Percentiles rank a stretch among this genome's conserved stretches.
These are phyloP conservation scores for Irineochytrium annulatum DNA, from an alignment of 192 early-diverging fungal species.

Conservation along the genomic window DNA sequence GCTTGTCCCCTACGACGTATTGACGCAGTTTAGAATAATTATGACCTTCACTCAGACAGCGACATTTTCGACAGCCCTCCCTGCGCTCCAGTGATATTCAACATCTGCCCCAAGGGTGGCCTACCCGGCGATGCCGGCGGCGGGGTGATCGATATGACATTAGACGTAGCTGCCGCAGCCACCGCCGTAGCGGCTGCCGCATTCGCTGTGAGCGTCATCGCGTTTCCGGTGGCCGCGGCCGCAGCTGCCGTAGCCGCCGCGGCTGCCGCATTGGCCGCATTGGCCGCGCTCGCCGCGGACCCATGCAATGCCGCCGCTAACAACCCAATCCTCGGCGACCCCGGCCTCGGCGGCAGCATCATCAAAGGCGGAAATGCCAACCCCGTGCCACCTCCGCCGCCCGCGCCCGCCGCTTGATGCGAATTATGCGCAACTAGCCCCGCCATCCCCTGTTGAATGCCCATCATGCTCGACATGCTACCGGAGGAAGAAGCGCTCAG, in stretches of 20 bases:
- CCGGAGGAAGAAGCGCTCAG: not conserved
- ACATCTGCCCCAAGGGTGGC: constrained; percentile 25
- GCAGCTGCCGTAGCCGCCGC: not conserved
- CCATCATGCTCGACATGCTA: constrained; percentile 1
- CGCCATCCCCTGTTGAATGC: not conserved
- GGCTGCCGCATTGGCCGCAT: not conserved
- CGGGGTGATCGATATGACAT: not conserved
- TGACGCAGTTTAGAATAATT: no score
- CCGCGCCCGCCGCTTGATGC: not conserved
- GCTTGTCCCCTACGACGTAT: no score
- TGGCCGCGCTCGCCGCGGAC: constrained; percentile 5
- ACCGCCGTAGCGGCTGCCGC: no score
- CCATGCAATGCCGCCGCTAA: constrained; percentile 12
- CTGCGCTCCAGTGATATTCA: constrained; percentile 40
- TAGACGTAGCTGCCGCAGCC: no score
- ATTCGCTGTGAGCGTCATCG: no score
- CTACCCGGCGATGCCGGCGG: not conserved
- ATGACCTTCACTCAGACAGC: constrained; percentile 19
- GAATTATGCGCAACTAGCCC: not conserved
- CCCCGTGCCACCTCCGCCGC: not conserved
- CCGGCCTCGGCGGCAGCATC: constrained; percentile 1
- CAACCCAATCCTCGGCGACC: constrained; percentile 19
- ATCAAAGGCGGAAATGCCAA: not conserved
- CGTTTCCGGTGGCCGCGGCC: not conserved
- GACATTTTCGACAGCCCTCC: constrained; percentile 36